Percentiles rank a stretch among this genome's conserved stretches.
Conservation (phyloP, 202 grass and related monocot species). For the Dendrocalamus latiflorus region DNA sequence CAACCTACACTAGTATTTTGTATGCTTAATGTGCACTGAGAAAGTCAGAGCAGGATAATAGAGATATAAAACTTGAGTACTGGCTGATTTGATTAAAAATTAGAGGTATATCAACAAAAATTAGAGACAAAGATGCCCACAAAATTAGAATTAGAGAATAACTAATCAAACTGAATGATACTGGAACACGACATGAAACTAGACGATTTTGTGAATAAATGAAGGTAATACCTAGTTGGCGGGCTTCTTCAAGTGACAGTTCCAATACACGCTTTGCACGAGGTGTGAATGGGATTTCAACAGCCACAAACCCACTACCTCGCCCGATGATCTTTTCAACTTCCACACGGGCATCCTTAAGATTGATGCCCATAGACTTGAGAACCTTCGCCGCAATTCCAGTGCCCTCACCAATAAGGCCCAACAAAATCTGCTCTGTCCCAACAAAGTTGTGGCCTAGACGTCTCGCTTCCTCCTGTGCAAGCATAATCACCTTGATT, state of each 20-base stretch:
- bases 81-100: background rate
- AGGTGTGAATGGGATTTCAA: conserved; percentile 95
- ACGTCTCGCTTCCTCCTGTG: no score
- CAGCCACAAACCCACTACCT: no score
- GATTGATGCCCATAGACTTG: no score
- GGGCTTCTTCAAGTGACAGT: conserved; percentile 85
- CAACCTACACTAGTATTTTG: background rate
- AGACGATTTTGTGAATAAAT: background rate
- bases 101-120: background rate
- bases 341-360: no score
- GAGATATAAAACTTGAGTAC: background rate
- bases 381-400: no score
- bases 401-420: no score
- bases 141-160: background rate
- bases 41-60: background rate
- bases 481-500: no score
- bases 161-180: background rate
- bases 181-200: background rate
- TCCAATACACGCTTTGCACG: conserved; percentile 85
- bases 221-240: conserved; percentile 64
- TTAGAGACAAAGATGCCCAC: background rate
- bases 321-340: no score
- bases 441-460: no score
- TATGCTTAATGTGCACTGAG: background rate
- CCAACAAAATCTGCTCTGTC: no score